Evolutionary conservation across 768 basidiomycete species (phyloP).

Genomic region (Psilocybe cubensis): DNA sequence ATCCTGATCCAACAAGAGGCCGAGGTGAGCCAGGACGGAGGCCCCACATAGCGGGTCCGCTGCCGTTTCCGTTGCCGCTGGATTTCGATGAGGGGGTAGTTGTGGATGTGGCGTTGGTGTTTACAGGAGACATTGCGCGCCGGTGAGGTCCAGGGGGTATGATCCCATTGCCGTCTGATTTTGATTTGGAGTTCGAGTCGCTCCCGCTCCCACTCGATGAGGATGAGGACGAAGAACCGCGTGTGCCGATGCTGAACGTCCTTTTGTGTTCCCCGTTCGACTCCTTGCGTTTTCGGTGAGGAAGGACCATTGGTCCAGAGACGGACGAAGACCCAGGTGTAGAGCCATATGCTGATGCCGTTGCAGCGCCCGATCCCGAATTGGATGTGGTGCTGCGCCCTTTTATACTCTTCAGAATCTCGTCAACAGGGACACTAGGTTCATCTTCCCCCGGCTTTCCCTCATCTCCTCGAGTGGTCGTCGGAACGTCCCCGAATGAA

Average conservation of each 20-base stretch:
- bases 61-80: background rate
- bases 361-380: background rate
- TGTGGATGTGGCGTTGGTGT: too few relatives aligned
- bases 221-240: constrained; percentile 2
- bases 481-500: constrained; percentile 12
- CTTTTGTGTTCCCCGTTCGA: constrained; percentile 4
- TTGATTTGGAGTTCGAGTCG: constrained; percentile 5
- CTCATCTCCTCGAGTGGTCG: background rate
- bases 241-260: constrained; percentile 13
- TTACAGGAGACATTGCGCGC: background rate
- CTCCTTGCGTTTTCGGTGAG: constrained; percentile 7
- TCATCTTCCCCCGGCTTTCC: background rate
- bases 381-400: constrained; percentile 26
- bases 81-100: background rate
- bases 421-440: constrained; percentile 1
- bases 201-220: constrained; percentile 17
- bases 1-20: background rate
- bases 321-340: background rate
- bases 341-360: too few relatives aligned
- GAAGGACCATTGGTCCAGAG: constrained; percentile 6
- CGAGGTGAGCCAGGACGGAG: constrained; percentile 4
- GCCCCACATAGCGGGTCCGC: background rate
- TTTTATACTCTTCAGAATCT: constrained; percentile 19
- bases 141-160: background rate
- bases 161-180: background rate